These are phyloP conservation scores for Pharnaceum exiguum DNA, from an alignment of 148 eudicot species.

Conservation along the genomic window DNA sequence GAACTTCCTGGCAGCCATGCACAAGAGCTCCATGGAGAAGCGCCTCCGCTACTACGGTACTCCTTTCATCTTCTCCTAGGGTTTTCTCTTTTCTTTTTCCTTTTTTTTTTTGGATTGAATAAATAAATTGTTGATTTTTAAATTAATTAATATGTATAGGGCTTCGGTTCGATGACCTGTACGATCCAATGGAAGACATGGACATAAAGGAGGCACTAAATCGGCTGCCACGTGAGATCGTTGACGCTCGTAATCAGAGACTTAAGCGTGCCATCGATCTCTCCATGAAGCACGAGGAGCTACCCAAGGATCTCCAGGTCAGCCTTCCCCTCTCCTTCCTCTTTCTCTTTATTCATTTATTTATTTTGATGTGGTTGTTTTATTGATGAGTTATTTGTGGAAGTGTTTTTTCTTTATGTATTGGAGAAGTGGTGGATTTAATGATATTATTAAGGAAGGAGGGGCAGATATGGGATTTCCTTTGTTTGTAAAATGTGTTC, in stretches of 20 bases:
- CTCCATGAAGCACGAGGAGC: slow-evolving; percentile 84
- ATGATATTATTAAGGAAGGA: no score
- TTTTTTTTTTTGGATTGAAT: neutral
- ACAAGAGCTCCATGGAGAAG: slow-evolving; percentile 53
- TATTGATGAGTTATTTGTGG: neutral
- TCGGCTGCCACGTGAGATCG: slow-evolving; percentile 81
- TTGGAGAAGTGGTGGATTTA: no score
- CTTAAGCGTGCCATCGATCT: slow-evolving; percentile 93
- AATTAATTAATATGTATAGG: slow-evolving; percentile 30
- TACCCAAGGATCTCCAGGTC: slow-evolving; percentile 80
- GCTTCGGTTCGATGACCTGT: slow-evolving; percentile 73
- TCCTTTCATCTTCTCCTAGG: neutral
- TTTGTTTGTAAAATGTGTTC: no score
- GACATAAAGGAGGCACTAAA: slow-evolving; percentile 82
- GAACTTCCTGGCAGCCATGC: slow-evolving; percentile 70
- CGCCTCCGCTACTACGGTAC: slow-evolving; percentile 83
- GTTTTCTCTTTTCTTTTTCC: neutral
- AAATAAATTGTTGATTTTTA: neutral
- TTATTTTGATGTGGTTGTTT: neutral
- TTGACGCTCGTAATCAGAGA: slow-evolving; percentile 89
- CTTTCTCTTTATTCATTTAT: neutral
- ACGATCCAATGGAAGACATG: slow-evolving; percentile 66
- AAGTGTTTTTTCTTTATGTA: no score
- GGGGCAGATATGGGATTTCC: no score
- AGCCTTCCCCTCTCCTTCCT: neutral